Percentiles rank a stretch among this genome's conserved stretches.
Conservation (phyloP, 768 basidiomycete genomes). For the Lactarius sanguifluus region DNA sequence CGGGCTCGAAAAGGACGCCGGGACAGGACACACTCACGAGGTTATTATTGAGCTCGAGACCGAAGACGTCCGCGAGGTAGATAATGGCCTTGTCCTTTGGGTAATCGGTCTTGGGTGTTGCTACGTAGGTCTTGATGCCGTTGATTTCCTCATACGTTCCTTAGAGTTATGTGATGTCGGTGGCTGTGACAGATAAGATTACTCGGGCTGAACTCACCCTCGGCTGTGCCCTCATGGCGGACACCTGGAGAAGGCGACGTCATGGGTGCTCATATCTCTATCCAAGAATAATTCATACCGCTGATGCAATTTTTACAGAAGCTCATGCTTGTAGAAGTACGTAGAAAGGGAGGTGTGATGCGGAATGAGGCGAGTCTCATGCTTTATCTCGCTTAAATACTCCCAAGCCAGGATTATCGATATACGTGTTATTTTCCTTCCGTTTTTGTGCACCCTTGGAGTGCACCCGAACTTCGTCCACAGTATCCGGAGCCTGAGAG, state of each 20-base stretch:
- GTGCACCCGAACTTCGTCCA: background rate
- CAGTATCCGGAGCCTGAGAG: background rate
- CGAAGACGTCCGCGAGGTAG: slow-evolving; percentile 43
- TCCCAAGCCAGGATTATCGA: background rate
- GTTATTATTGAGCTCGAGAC: slow-evolving; percentile 38
- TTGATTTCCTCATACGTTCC: slow-evolving; percentile 39
- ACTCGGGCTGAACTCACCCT: slow-evolving; percentile 32
- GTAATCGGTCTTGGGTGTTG: slow-evolving; percentile 42
- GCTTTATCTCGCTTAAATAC: slow-evolving; percentile 9
- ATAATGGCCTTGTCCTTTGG: slow-evolving; percentile 44
- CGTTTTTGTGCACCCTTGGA: background rate
- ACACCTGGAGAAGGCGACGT: slow-evolving; percentile 32
- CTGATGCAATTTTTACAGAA: slow-evolving; percentile 56
- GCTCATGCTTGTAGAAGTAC: slow-evolving; percentile 40
- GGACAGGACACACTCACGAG: slow-evolving; percentile 27
- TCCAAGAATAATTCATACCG: slow-evolving; percentile 39
- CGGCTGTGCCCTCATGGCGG: slow-evolving; percentile 39
- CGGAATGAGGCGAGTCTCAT: background rate
- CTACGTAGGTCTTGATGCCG: slow-evolving; percentile 43
- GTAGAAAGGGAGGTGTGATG: background rate
- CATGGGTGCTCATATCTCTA: background rate
- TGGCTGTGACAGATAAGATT: background rate
- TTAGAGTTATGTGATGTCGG: slow-evolving; percentile 18
- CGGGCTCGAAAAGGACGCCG: background rate
- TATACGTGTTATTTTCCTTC: background rate